These are phyloP conservation scores for Penicillium sp. DNA, from an alignment of 2,329 filamentous ascomycete genomes.

Conservation along the genomic window DNA sequence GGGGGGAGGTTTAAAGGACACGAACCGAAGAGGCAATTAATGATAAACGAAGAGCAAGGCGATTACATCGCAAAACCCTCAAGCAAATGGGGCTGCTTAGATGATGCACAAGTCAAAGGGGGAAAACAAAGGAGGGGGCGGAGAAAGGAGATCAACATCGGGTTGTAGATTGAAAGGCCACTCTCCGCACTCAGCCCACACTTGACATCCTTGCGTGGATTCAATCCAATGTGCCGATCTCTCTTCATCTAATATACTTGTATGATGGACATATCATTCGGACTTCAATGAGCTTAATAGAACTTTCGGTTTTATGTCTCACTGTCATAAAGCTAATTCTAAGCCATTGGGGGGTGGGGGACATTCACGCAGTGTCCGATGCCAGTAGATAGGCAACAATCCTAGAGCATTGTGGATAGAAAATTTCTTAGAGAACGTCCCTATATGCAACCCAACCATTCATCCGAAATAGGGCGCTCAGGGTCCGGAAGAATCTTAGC, in stretches of 20 bases:
- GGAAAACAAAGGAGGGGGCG: constrained; percentile 20
- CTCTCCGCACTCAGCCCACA: background rate
- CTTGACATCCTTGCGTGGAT: background rate
- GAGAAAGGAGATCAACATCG: constrained; percentile 20
- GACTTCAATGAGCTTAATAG: background rate
- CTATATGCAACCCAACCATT: background rate
- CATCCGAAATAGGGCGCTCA: background rate
- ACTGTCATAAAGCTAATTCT: background rate
- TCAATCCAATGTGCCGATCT: background rate
- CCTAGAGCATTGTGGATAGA: background rate
- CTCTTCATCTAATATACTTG: background rate
- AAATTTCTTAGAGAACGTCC: background rate
- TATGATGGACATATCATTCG: background rate
- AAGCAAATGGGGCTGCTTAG: background rate
- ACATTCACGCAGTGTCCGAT: background rate
- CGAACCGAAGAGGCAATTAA: background rate
- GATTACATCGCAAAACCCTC: constrained; percentile 33
- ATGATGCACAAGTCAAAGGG: background rate
- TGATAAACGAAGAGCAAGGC: constrained; percentile 15
- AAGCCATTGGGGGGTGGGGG: background rate
- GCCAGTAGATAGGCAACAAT: background rate
- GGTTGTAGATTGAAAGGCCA: background rate
- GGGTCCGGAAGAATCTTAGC: background rate
- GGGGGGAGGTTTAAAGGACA: background rate
- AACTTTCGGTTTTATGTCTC: background rate